phyloP scores from a whole-genome alignment of 176 grass and related monocot genomes.

The Carex parvula region DNA sequence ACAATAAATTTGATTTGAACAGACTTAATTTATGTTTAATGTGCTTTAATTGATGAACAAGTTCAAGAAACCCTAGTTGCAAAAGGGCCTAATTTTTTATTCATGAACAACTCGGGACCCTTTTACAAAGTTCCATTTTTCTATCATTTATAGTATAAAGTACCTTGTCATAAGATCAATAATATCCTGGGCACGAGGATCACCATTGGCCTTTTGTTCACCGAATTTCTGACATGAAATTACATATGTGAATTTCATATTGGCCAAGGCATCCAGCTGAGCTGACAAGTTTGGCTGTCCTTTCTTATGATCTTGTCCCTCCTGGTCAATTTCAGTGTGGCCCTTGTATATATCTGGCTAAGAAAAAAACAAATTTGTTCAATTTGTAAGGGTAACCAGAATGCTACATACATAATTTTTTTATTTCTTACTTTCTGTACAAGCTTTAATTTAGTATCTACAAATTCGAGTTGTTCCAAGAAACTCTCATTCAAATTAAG shows the following conservation, averaged over 20 bases:
- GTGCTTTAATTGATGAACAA: not conserved
- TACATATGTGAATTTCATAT: conserved; percentile 95
- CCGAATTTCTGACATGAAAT: conserved; percentile 93
- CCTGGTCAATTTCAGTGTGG: conserved; percentile 39
- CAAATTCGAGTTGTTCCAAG: not conserved
- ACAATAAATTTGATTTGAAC: conserved; percentile 20
- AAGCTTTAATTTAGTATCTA: conserved; percentile 1
- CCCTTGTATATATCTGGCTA: conserved; percentile 62
- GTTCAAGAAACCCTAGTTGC: not conserved
- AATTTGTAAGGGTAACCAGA: conserved; percentile 10
- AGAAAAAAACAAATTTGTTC: conserved; percentile 22
- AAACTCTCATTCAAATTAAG: not conserved
- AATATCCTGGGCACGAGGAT: conserved; percentile 83
- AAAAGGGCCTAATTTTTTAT: not conserved
- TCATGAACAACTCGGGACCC: not conserved
- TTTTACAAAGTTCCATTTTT: not conserved
- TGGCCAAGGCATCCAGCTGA: conserved; percentile 62
- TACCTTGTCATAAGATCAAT: conserved; percentile 94
- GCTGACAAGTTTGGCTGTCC: conserved; percentile 41
- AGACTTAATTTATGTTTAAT: not conserved
- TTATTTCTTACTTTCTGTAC: not conserved
- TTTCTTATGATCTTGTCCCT: conserved; percentile 57
- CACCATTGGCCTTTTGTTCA: conserved; percentile 72
- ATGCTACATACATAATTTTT: not conserved
- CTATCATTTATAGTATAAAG: not conserved